Evolutionary conservation across 371 early-diverging fungal genomes (phyloP).

Genomic region (Lichtheimia ramosa): DNA sequence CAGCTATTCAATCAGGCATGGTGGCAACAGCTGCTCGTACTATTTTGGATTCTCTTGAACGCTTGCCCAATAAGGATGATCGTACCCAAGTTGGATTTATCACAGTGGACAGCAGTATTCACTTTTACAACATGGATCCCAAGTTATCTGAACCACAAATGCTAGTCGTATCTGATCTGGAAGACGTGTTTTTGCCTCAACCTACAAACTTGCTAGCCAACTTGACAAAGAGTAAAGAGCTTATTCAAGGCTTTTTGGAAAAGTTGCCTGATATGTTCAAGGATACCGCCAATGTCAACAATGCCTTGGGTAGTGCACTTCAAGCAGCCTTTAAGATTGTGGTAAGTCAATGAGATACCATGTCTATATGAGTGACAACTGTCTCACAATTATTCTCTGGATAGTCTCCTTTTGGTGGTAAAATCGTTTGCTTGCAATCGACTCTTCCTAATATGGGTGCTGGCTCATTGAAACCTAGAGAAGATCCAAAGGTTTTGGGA

Average conservation of each 20-base stretch:
- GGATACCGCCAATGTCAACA: constrained; percentile 73
- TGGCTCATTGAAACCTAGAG: constrained; percentile 81
- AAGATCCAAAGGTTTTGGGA: constrained; percentile 83
- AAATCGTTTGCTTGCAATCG: constrained; percentile 83
- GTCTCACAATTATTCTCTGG: background rate
- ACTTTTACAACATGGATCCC: constrained; percentile 83
- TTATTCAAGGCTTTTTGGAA: constrained; percentile 71
- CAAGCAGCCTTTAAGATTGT: constrained; percentile 84
- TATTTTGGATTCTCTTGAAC: constrained; percentile 81
- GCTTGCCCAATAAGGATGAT: constrained; percentile 87
- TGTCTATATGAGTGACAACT: background rate
- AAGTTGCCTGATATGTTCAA: constrained; percentile 84
- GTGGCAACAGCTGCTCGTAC: constrained; percentile 75
- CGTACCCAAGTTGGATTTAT: constrained; percentile 89
- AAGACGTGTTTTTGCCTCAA: constrained; percentile 84
- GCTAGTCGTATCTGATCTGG: constrained; percentile 89
- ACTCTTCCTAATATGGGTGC: constrained; percentile 79
- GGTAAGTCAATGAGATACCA: constrained; percentile 30
- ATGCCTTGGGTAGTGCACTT: constrained; percentile 86
- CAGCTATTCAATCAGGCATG: constrained; percentile 81
- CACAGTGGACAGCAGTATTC: constrained; percentile 85
- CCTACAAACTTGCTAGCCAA: constrained; percentile 88
- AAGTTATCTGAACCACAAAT: constrained; percentile 81
- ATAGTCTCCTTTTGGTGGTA: constrained; percentile 83
- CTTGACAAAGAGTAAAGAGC: constrained; percentile 71